Conservation (phyloP, 208 protist genomes). For the Leishmania martiniquensis region DNA sequence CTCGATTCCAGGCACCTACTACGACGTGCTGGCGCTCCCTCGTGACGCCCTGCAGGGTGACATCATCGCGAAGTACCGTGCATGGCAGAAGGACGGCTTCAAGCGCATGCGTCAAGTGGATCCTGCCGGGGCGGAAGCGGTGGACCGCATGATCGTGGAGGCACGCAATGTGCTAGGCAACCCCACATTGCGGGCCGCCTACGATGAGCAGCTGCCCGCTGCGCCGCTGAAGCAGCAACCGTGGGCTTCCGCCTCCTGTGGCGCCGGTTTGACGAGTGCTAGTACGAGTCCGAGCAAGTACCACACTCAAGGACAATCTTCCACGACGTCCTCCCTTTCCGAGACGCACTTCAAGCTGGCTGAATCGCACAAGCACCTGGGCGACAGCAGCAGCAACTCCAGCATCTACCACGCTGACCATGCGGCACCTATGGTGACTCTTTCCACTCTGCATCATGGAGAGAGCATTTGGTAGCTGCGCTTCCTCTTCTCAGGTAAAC, state of each 20-base stretch:
- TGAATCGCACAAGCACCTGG: slow-evolving; percentile 4
- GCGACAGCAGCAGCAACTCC: slow-evolving; percentile 26
- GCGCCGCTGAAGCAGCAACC: slow-evolving; percentile 26
- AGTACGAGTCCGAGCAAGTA: slow-evolving; percentile 39
- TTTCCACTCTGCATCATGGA: slow-evolving; percentile 18
- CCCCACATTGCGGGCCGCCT: slow-evolving; percentile 56
- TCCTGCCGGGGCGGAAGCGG: slow-evolving; percentile 53
- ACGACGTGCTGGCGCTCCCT: slow-evolving; percentile 72
- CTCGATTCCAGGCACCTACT: slow-evolving; percentile 78
- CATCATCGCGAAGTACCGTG: slow-evolving; percentile 60
- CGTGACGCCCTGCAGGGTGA: slow-evolving; percentile 43
- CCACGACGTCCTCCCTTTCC: slow-evolving; percentile 30
- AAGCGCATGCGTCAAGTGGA: slow-evolving; percentile 56
- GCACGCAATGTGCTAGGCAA: slow-evolving; percentile 83
- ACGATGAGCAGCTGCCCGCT: slow-evolving; percentile 55
- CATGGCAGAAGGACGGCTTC: slow-evolving; percentile 74
- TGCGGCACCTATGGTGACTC: slow-evolving; percentile 22
- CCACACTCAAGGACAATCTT: slow-evolving; percentile 40
- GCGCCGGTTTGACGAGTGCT: slow-evolving; percentile 3
- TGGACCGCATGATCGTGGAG: slow-evolving; percentile 80
- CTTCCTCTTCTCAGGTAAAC: neutral
- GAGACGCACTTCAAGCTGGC: slow-evolving; percentile 11
- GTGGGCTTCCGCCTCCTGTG: slow-evolving; percentile 20
- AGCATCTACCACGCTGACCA: slow-evolving; percentile 25
- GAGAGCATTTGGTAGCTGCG: slow-evolving; percentile 25